Base-by-base conservation (phyloP, 2,329 filamentous ascomycete species). In the Pseudogymnoascus sp. region DNA sequence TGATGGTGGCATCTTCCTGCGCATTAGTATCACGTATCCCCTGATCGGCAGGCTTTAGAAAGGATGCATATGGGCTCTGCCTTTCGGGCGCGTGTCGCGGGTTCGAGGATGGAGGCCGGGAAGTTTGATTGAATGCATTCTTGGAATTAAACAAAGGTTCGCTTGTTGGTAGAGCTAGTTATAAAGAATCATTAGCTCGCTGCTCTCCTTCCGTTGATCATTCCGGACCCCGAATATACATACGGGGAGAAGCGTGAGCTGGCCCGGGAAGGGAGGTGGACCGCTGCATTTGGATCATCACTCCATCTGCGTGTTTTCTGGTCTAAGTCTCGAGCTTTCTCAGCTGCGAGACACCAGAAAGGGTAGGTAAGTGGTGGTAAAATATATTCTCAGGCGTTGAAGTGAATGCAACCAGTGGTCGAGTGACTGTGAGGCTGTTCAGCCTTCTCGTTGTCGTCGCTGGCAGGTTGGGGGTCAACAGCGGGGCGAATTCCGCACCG, bases 281-380 rank as follows among this genome's bases (percentile, higher is more conserved):
- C 64, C 70, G 69, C 67, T 72, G 70, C 70, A 71, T 72, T 66
- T 66, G 64, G 65, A 70, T 71, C 70, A 72, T 71, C 62, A 61
- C 68, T 71, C 68, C 67, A 72, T 72, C 64, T 70, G 67, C 63
- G 59, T 30, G 35, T 33, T 38, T 30, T 53, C 39, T 60, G 50
- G 61, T 28, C 43, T 28, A 30, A 62, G 60, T 57, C 61, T 47
- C 61, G 61, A 62, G 61, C 61, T 62, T 61, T 58, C 59, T 43
- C 61, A 62, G 61, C 61, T 62, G 57, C 62, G 61, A 63, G 62
- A 62, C 39, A 57, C 38, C 57, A 33, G 58, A 50, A 43, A 61
- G 14, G 25, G 50, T 35, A 57, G 41, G 43, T 43, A 36, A 39
- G 35, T 36, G 28, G 22, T 22, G 39, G 38, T 36, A 60, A 41